Base-by-base conservation (phyloP, 2,329 filamentous ascomycete species). In the Talaromyces sp. region DNA sequence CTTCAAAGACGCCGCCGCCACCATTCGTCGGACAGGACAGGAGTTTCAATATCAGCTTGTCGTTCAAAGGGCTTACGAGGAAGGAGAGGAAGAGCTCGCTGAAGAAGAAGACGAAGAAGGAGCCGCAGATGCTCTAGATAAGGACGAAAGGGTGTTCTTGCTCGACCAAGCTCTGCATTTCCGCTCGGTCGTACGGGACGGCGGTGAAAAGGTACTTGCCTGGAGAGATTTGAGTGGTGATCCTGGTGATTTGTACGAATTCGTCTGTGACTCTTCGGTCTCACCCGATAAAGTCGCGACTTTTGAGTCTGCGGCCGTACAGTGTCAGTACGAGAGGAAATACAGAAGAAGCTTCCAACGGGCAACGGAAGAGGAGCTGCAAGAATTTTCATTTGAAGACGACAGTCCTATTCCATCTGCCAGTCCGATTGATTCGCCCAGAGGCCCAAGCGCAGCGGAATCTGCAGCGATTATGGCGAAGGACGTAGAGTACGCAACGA, bases 261-360 rank as follows among this genome's bases (percentile, higher is more conserved):
- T 97, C 70, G 89, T 99, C 63, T 97, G 92, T 77, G 94, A 97
- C 75, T 73, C 80, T 39, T 86, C 86, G 11, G 84, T 89, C 41
- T 79, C 85, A 28, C 77, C 85, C 2, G 81, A 85, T 50, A 88
- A 92, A 65, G 87, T 94, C 22, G 81, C 87, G 46, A 84, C 87
- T 15, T 97, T 99, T 72, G 85, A 93, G 69, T 81, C 88, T 56
- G 86, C 91, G 55, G 89, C 94, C 7, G 83, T 89, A 59, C 87
- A 97, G 83, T 97, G 94, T 72, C 94, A 99, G 75, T 99, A 95
- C 87, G 94, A 99, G 78, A 85, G 93, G 69, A 97, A 96, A 74
- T 95, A 94, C 73, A 85, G 90, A 62, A 89, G 87, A 68, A 87
- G 84, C 39, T 84, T 90, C 65, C 86, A 90, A 46, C 87, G 86